Base-by-base conservation (phyloP, 768 basidiomycete genomes). In the Kwoniella europaea region DNA sequence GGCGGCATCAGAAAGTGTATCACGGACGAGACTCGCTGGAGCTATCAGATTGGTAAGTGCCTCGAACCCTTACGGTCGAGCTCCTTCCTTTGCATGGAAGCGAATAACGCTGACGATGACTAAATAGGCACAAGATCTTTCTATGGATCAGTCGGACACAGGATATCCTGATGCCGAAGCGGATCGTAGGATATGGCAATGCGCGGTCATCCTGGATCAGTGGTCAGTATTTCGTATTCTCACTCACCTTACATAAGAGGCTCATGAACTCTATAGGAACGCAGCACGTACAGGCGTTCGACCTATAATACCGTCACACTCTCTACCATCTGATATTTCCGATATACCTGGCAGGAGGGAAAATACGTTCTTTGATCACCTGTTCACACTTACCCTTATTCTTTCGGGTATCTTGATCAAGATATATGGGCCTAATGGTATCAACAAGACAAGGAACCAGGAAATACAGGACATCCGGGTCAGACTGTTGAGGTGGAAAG, bases 141-240 rank as follows among this genome's bases (percentile, higher is more conserved):
- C 22, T 6, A 74, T 74, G 68, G 69, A 74, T 22, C 15, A 59
- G 35, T 16, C 61, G 42, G 16, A 20, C 12, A 10, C 56, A 1
- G 60, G 58, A 20, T 22, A 22, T 10, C 20, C 27, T 18, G 52
- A 53, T 12, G 53, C 35, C 16, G 29, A 65, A 41, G 55, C 54
- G 10, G 72, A 69, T 43, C 12, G n/a, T 18, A 57, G 67, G 57
- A 74, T 74, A 43, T 74, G 73, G 73, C 60, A 54, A 56, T 69
- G 65, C 52, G 73, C 73, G 16, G 46, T 67, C n/a, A 56, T 71
- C 16, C 56, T 74, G 15, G 73, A 74, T 50, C 59, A 68, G 68
- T 74, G 73, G 73, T 74, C 10, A 22, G 68, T 56, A 9, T 18
- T 20, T 18, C 18, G 43, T 24, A 24, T 35, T 7, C 35, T 35